Conservation (phyloP, 106 monocot species). For the Apostasia shenzhenica region DNA sequence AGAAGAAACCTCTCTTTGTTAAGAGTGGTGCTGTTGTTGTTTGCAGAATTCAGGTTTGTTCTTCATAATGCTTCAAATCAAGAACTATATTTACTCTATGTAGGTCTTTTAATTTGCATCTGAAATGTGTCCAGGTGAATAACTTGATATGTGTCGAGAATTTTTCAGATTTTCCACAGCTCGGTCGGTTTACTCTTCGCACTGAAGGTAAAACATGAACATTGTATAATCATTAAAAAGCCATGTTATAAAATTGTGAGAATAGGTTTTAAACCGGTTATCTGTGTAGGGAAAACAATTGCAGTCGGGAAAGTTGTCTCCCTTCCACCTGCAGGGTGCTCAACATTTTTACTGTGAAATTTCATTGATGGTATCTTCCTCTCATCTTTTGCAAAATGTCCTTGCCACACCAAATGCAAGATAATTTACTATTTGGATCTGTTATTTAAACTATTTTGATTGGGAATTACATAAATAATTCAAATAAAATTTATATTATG, state of each 20-base stretch:
- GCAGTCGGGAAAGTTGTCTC: conserved; percentile 87
- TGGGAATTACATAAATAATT: too few relatives aligned
- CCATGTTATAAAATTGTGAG: too few relatives aligned
- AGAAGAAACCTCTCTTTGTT: conserved; percentile 89
- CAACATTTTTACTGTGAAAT: conserved; percentile 17
- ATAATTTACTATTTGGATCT: too few relatives aligned
- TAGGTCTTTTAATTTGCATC: too few relatives aligned
- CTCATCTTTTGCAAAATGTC: too few relatives aligned
- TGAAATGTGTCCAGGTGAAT: conserved; percentile 46
- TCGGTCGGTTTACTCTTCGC: conserved; percentile 92
- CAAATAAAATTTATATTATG: too few relatives aligned
- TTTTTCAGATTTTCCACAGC: conserved; percentile 74
- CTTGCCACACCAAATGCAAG: too few relatives aligned
- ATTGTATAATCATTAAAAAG: not conserved
- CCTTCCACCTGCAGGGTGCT: conserved; percentile 52
- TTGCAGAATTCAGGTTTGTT: conserved; percentile 73
- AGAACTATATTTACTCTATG: too few relatives aligned
- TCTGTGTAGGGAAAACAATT: conserved; percentile 77
- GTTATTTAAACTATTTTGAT: too few relatives aligned
- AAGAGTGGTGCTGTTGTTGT: conserved; percentile 88
- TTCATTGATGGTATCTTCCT: not conserved
- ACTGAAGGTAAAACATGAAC: conserved; percentile 59
- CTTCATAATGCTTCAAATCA: too few relatives aligned
- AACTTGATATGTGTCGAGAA: conserved; percentile 93
- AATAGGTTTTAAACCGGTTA: not conserved